A percentile compares a stretch with the other conserved stretches of the same genome.
Evolutionary conservation across 805 yeast genomes (phyloP).

Genomic region (Ogataea zsoltii): DNA sequence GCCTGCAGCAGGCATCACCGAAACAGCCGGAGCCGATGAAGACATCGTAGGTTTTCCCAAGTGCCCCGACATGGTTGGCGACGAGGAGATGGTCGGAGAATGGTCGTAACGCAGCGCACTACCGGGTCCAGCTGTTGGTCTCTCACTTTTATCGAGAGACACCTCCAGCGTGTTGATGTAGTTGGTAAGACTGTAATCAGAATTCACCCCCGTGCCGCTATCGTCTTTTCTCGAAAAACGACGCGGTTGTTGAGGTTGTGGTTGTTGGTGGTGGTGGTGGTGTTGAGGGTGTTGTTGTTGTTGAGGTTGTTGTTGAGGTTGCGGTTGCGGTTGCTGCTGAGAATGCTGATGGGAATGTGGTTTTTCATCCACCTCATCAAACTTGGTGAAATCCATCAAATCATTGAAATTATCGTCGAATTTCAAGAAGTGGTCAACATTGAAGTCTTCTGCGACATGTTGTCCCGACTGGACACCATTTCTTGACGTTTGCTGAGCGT

Average conservation of each 20-base stretch:
- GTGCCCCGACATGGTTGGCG: slow-evolving; percentile 10
- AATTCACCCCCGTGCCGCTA: not conserved
- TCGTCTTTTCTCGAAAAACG: not conserved
- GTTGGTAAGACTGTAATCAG: slow-evolving; percentile 29
- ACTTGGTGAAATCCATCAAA: slow-evolving; percentile 30
- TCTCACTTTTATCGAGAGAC: slow-evolving; percentile 30
- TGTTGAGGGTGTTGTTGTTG: slow-evolving; percentile 1
- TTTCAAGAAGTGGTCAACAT: slow-evolving; percentile 34
- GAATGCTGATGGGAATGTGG: not conserved
- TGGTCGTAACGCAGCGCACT: not conserved
- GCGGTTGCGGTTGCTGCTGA: slow-evolving; percentile 4
- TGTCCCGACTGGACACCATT: slow-evolving; percentile 5
- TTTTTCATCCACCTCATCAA: slow-evolving; percentile 17
- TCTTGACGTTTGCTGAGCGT: not conserved
- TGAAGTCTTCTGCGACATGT: slow-evolving; percentile 26
- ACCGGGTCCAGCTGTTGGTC: slow-evolving; percentile 2
- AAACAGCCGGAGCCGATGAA: slow-evolving; percentile 9
- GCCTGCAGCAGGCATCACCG: slow-evolving; percentile 6
- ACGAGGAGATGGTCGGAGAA: slow-evolving; percentile 3
- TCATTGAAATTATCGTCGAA: slow-evolving; percentile 32
- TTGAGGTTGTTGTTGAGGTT: not conserved
- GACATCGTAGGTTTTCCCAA: slow-evolving; percentile 5
- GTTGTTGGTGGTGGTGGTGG: not conserved
- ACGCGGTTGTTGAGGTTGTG: not conserved
- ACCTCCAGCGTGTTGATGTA: slow-evolving; percentile 36